Conservation (phyloP, 331 rosid species). For the Prunus yedoensis region DNA sequence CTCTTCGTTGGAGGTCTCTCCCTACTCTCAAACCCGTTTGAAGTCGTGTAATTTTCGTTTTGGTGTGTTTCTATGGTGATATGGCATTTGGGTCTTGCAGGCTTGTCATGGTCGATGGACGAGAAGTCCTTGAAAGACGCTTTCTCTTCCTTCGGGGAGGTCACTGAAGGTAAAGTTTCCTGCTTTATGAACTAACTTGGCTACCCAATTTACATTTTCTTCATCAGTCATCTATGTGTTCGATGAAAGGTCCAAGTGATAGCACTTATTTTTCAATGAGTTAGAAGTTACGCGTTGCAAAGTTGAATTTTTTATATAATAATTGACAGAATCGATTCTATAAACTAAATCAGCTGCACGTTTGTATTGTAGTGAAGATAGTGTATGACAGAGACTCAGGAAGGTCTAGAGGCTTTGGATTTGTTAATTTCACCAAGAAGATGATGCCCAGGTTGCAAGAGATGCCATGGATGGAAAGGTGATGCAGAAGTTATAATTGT, state of each 20-base stretch:
- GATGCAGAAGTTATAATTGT: conserved; percentile 10
- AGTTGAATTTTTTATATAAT: too few species aligned
- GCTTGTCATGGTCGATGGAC: conserved; percentile 84
- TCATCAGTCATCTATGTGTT: conserved; percentile 31
- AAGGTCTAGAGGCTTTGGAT: conserved; percentile 86
- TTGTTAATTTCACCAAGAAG: conserved; percentile 67
- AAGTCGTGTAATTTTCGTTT: background rate
- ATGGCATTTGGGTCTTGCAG: conserved; percentile 41
- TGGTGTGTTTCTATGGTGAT: conserved; percentile 1
- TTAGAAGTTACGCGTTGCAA: background rate
- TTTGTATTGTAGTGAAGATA: conserved; percentile 52
- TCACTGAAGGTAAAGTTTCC: conserved; percentile 56
- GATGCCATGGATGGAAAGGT: conserved; percentile 96
- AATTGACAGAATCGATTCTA: too few species aligned
- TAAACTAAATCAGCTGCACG: background rate
- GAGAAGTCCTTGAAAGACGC: conserved; percentile 78
- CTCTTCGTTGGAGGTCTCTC: conserved; percentile 77
- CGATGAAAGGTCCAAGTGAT: conserved; percentile 40
- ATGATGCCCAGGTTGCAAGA: conserved; percentile 67
- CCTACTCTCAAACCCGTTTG: background rate
- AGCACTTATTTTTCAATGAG: background rate
- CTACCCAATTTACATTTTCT: background rate
- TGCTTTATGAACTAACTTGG: background rate
- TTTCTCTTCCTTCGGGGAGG: conserved; percentile 82
- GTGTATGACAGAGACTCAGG: conserved; percentile 81